Evolutionary conservation across 2,329 filamentous ascomycete species (phyloP).

Genomic region (Ophiognomonia clavigignenti-juglandacearum): DNA sequence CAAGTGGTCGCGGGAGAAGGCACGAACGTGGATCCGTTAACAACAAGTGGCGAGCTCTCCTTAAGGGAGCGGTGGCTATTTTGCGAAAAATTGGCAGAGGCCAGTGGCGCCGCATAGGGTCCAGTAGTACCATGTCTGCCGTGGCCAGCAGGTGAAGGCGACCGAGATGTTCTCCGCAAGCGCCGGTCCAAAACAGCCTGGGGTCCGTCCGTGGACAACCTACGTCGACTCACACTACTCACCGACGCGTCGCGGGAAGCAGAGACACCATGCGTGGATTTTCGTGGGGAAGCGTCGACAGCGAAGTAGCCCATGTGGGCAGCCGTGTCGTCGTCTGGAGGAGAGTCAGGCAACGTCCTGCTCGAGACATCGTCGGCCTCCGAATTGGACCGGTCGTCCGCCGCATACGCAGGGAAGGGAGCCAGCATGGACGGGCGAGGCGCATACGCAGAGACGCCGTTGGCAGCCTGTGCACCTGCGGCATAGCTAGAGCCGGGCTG

Average conservation of each 20-base stretch:
- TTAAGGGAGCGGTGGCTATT: slow-evolving; percentile 26
- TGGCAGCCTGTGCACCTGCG: slow-evolving; percentile 29
- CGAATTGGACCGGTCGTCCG: slow-evolving; percentile 44
- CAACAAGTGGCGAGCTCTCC: slow-evolving; percentile 33
- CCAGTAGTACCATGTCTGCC: slow-evolving; percentile 38
- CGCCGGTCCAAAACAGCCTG: slow-evolving; percentile 49
- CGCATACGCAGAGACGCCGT: slow-evolving; percentile 30
- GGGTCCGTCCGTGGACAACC: slow-evolving; percentile 48
- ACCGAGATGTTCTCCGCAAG: slow-evolving; percentile 49
- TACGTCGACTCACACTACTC: slow-evolving; percentile 35
- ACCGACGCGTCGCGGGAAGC: slow-evolving; percentile 44
- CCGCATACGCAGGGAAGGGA: slow-evolving; percentile 50
- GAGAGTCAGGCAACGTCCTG: slow-evolving; percentile 36
- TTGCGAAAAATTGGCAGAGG: slow-evolving; percentile 33
- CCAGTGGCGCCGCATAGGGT: slow-evolving; percentile 34
- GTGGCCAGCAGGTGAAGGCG: slow-evolving; percentile 52
- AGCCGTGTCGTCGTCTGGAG: slow-evolving; percentile 42
- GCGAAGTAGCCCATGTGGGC: slow-evolving; percentile 34
- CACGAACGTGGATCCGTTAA: slow-evolving; percentile 35
- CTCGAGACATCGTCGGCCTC: slow-evolving; percentile 42
- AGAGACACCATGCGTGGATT: slow-evolving; percentile 32
- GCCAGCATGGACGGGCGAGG: slow-evolving; percentile 43
- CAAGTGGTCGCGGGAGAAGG: slow-evolving; percentile 24
- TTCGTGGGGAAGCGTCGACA: slow-evolving; percentile 25
- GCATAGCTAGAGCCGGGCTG: slow-evolving; percentile 26